phyloP scores from a whole-genome alignment of 2,329 filamentous ascomycete genomes.

The Pyrenochaeta sp. region DNA sequence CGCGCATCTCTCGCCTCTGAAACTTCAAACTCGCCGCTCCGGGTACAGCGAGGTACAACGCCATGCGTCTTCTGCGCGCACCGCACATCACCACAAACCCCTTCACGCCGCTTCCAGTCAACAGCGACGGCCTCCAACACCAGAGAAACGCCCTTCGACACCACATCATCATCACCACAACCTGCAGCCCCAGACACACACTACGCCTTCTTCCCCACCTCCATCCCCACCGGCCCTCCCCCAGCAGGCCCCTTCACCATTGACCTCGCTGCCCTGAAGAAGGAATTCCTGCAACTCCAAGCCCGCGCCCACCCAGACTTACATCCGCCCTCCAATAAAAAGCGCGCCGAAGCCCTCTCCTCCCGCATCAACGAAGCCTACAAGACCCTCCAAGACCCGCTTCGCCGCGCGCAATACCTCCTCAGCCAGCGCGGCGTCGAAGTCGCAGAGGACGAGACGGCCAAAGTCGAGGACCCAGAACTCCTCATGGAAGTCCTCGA shows the following conservation, averaged over 20 bases:
- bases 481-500: conserved; percentile 83
- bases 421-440: conserved; percentile 76
- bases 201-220: conserved; percentile 87
- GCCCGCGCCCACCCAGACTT: conserved; percentile 77
- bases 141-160: conserved; percentile 24
- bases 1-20: conserved; percentile 29
- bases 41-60: conserved; percentile 22
- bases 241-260: conserved; percentile 79
- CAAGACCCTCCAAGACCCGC: conserved; percentile 78
- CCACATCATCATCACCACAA: conserved; percentile 11
- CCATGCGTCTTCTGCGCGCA: conserved; percentile 37
- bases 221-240: conserved; percentile 79
- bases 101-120: conserved; percentile 32
- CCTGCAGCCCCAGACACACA: conserved; percentile 61
- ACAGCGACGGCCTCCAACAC: conserved; percentile 17
- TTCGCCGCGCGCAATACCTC: conserved; percentile 88
- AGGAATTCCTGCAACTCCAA: conserved; percentile 88
- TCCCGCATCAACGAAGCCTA: conserved; percentile 91
- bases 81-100: conserved; percentile 11
- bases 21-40: conserved; percentile 16
- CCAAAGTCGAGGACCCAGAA: conserved; percentile 72
- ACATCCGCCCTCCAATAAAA: conserved; percentile 57
- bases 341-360: conserved; percentile 77
- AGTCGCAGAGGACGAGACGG: conserved; percentile 78
- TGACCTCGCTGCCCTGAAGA: conserved; percentile 72